Evolutionary conservation across 352 stramenopile species (phyloP).

Genomic region (Globisporangium okanoganense): DNA sequence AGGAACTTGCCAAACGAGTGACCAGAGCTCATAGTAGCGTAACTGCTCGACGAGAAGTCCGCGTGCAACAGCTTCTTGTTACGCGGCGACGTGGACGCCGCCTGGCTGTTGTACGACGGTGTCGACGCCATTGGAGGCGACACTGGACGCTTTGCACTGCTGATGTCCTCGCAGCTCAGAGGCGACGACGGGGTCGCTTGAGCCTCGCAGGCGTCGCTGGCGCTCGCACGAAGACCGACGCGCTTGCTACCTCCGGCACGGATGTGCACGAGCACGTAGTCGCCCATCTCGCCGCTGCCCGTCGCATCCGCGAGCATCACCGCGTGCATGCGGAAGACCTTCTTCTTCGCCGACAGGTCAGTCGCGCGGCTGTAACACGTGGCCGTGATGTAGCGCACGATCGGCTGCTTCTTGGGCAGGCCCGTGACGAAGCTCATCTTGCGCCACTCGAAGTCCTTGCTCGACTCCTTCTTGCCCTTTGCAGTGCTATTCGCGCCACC

Average conservation of each 20-base stretch:
- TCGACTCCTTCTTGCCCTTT: conserved; percentile 40
- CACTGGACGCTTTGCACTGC: conserved; percentile 21
- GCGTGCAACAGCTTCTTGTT: conserved; percentile 43
- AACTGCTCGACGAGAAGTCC: conserved; percentile 19
- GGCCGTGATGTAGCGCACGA: conserved; percentile 75
- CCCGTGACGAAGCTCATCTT: conserved; percentile 85
- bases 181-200: conserved; percentile 13
- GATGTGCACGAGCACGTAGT: conserved; percentile 76
- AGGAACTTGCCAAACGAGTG: conserved; percentile 11
- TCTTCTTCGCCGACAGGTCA: conserved; percentile 54
- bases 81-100: conserved; percentile 35
- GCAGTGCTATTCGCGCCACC: conserved; percentile 15
- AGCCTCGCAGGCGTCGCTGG: conserved; percentile 15
- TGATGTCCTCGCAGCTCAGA: conserved; percentile 10
- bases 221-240: conserved; percentile 47
- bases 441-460: conserved; percentile 78
- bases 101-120: conserved; percentile 39
- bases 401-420: conserved; percentile 63
- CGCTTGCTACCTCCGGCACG: conserved; percentile 65
- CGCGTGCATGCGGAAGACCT: conserved; percentile 77
- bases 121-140: conserved; percentile 31
- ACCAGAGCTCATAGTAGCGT: conserved; percentile 1
- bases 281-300: conserved; percentile 39
- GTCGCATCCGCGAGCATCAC: conserved; percentile 62
- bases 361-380: conserved; percentile 69